Evolutionary conservation across 2,329 filamentous ascomycete genomes (phyloP).

Genomic region (Clarireedia homoeocarpa): DNA sequence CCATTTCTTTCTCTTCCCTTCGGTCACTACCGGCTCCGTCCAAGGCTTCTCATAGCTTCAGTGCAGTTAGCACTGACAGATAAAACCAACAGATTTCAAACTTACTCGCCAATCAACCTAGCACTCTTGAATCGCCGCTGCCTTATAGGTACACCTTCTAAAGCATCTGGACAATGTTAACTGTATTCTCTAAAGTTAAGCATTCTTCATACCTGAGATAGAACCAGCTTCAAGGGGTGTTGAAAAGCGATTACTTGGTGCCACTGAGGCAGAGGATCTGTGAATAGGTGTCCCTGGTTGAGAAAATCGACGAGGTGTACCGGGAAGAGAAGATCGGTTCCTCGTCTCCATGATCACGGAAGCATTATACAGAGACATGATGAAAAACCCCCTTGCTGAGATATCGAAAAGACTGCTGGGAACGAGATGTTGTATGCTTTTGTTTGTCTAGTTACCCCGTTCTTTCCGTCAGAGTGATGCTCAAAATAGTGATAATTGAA

Average conservation of each 20-base stretch:
- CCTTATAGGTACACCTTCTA: not conserved
- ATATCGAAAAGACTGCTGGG: too few species aligned
- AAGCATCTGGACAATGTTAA: not conserved
- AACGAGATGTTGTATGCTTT: not conserved
- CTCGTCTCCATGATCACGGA: conserved; percentile 1
- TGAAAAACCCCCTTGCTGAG: not conserved
- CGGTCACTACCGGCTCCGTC: conserved; percentile 1
- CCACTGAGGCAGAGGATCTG: not conserved
- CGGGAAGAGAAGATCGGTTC: not conserved
- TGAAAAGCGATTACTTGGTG: conserved; percentile 1
- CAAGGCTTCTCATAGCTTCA: conserved; percentile 16
- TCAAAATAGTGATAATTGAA: not conserved
- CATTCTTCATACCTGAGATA: conserved; percentile 1
- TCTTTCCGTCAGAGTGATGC: not conserved
- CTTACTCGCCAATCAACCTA: conserved; percentile 13
- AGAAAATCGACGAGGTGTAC: not conserved
- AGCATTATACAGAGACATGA: conserved; percentile 1
- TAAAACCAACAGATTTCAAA: not conserved
- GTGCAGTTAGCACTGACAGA: not conserved
- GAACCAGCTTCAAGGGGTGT: not conserved
- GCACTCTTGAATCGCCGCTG: conserved; percentile 14
- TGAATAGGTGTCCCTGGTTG: conserved; percentile 4
- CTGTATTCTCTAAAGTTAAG: too few species aligned
- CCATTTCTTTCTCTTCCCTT: conserved; percentile 9
- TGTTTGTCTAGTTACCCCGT: not conserved